phyloP scores from a whole-genome alignment of 2,329 filamentous ascomycete genomes.

The Aciculosporium take region DNA sequence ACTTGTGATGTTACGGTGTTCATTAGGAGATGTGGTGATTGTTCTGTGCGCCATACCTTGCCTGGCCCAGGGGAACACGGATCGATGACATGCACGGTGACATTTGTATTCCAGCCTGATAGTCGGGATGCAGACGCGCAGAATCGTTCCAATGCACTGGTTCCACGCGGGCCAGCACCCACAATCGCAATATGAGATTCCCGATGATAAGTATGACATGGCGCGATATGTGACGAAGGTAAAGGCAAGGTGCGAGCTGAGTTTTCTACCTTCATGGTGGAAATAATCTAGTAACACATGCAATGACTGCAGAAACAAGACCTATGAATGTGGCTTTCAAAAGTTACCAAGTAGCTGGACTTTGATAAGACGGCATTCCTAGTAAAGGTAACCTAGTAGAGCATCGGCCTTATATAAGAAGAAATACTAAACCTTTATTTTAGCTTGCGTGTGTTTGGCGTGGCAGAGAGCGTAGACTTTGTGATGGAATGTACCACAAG shows the following conservation, averaged over 20 bases:
- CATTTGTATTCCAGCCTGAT: background rate
- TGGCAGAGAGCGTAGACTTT: background rate
- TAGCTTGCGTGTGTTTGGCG: no score
- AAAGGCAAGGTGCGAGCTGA: background rate
- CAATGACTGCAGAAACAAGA: background rate
- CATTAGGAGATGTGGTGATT: constrained; percentile 5
- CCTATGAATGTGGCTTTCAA: background rate
- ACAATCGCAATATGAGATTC: constrained; percentile 5
- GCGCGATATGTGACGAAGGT: background rate
- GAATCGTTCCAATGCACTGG: constrained; percentile 4
- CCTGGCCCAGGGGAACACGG: constrained; percentile 2
- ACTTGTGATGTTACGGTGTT: constrained; percentile 6
- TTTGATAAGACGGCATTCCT: background rate
- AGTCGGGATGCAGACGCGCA: constrained; percentile 2
- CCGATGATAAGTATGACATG: background rate
- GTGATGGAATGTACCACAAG: background rate
- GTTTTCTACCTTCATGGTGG: background rate
- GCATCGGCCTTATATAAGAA: background rate
- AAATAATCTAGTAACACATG: no score
- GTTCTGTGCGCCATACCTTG: constrained; percentile 4
- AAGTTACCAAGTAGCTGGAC: background rate
- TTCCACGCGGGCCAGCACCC: constrained; percentile 4
- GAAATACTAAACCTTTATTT: background rate
- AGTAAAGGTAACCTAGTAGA: no score
- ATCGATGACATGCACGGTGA: constrained; percentile 4